A percentile compares a stretch with the other conserved stretches of the same genome.
Evolutionary conservation across 257 asterid genomes (phyloP).

Genomic region (Gardenia jasminoides): DNA sequence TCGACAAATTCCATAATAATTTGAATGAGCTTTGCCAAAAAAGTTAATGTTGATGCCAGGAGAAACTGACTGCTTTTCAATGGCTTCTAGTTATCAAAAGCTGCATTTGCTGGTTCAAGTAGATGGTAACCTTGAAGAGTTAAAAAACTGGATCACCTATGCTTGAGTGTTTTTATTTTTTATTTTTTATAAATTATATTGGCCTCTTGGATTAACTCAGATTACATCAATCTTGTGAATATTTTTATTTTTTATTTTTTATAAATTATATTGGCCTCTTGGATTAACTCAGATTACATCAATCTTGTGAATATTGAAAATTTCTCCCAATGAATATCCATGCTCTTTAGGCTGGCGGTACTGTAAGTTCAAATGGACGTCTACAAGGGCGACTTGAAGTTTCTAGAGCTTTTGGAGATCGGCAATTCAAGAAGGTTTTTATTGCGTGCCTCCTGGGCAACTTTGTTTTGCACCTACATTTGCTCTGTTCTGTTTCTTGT

Average conservation of each 20-base stretch:
- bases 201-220: neutral
- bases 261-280: neutral
- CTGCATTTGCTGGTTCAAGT: neutral
- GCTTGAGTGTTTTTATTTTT: neutral
- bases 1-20: constrained; percentile 4
- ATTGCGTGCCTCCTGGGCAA: neutral
- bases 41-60: neutral
- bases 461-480: neutral
- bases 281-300: neutral
- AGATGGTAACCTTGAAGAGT: neutral
- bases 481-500: neutral
- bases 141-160: neutral
- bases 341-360: constrained; percentile 77
- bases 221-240: neutral
- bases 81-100: neutral
- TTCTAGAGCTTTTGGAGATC: constrained; percentile 93
- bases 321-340: constrained; percentile 17
- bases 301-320: neutral
- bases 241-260: no score
- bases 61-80: neutral
- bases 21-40: neutral
- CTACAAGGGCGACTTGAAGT: constrained; percentile 93
- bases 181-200: neutral
- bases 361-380: constrained; percentile 81
- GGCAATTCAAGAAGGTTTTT: constrained; percentile 86